A percentile compares a stretch with the other conserved stretches of the same genome.
These are phyloP conservation scores for Chimonanthus praecox DNA, from an alignment of 164 flowering plant species.

Conservation along the genomic window DNA sequence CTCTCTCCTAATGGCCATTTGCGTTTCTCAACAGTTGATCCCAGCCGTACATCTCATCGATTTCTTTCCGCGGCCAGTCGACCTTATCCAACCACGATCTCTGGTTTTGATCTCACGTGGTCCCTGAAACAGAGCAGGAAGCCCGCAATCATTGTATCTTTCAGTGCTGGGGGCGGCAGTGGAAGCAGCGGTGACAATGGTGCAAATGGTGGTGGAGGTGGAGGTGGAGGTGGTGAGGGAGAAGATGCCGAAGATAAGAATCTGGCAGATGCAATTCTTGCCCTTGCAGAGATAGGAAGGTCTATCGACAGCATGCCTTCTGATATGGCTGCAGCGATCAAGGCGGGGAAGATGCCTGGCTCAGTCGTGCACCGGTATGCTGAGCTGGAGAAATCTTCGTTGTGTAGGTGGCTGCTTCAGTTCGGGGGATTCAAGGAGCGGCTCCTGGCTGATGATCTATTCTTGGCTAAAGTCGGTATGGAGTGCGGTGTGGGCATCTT, in stretches of 20 bases:
- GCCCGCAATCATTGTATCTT: neutral
- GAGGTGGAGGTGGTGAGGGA: conserved; percentile 22
- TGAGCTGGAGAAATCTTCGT: conserved; percentile 42
- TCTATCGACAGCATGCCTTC: conserved; percentile 54
- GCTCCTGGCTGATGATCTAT: conserved; percentile 57
- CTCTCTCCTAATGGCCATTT: neutral
- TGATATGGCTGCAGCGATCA: conserved; percentile 70
- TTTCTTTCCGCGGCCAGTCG: neutral
- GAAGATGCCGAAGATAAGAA: conserved; percentile 44
- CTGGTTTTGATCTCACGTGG: neutral
- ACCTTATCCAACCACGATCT: neutral
- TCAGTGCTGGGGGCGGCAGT: neutral
- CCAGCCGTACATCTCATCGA: neutral
- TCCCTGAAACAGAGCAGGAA: neutral
- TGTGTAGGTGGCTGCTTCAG: conserved; percentile 43
- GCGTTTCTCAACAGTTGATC: neutral
- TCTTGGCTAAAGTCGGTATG: conserved; percentile 48
- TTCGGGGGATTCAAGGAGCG: conserved; percentile 58
- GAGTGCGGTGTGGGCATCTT: conserved; percentile 60
- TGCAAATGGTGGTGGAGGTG: conserved; percentile 17
- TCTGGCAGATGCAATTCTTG: conserved; percentile 46
- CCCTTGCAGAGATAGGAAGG: conserved; percentile 45
- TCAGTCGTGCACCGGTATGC: conserved; percentile 45
- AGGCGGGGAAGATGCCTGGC: conserved; percentile 54
- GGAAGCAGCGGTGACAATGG: conserved; percentile 5